These are phyloP conservation scores for Rubus parviflorus DNA, from an alignment of 306 rosid species.

Conservation along the genomic window DNA sequence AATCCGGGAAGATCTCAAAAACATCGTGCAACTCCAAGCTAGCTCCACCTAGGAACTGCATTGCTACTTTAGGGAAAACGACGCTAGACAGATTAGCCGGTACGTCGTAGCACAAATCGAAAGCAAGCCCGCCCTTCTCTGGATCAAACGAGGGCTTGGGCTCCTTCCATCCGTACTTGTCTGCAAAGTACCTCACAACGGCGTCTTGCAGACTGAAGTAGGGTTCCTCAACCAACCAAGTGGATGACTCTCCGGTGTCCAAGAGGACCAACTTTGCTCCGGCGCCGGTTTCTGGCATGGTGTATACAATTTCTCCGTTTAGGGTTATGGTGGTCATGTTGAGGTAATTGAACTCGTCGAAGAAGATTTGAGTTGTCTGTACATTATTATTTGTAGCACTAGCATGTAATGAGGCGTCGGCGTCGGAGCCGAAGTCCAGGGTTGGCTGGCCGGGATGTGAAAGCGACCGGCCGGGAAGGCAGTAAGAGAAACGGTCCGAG, in stretches of 20 bases:
- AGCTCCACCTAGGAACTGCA: neutral
- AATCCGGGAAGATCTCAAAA: neutral
- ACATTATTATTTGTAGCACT: neutral
- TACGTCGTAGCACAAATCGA: neutral
- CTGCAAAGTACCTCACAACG: neutral
- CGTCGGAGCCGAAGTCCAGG: neutral
- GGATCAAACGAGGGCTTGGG: neutral
- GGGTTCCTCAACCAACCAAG: neutral
- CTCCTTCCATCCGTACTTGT: neutral
- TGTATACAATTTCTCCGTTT: neutral
- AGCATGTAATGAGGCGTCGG: neutral
- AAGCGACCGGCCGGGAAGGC: neutral
- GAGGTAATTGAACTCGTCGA: neutral
- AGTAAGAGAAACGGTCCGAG: slow-evolving; percentile 7
- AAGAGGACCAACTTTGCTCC: neutral
- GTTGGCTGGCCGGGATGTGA: neutral
- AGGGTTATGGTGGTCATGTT: neutral
- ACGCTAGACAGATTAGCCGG: neutral
- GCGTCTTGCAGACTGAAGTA: neutral
- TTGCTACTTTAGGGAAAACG: neutral
- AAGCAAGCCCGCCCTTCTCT: too few relatives aligned
- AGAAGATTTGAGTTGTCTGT: neutral
- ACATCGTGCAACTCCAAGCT: neutral
- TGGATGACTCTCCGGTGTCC: neutral
- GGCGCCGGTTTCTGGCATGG: neutral